A percentile compares a stretch with the other conserved stretches of the same genome.
These are phyloP conservation scores for Gnomoniopsis sp. DNA, from an alignment of 2,329 filamentous ascomycete species.

Conservation along the genomic window DNA sequence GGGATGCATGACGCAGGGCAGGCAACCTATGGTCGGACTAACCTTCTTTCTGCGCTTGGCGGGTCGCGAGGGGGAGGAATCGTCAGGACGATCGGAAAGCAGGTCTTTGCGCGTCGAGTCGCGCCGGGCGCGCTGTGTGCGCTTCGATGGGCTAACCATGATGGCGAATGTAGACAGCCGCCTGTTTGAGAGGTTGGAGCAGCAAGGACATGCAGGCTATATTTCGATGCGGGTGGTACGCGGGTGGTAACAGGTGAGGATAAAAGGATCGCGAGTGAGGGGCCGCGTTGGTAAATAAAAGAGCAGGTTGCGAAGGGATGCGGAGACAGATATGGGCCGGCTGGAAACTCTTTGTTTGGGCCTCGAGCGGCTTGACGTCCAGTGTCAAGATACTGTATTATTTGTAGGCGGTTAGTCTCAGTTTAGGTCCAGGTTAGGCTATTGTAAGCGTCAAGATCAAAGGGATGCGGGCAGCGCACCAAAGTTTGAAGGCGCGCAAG, in stretches of 20 bases:
- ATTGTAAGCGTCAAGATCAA: background rate
- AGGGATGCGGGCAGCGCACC: background rate
- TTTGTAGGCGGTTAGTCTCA: background rate
- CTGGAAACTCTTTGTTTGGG: background rate
- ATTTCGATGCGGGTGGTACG: background rate
- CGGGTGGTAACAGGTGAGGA: background rate
- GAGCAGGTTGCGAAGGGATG: constrained; percentile 11
- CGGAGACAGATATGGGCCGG: background rate
- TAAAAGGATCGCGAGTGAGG: too few species aligned
- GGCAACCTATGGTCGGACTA: constrained; percentile 21
- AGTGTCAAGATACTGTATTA: background rate
- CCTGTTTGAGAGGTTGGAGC: background rate
- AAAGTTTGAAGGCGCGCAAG: background rate
- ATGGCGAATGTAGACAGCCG: constrained; percentile 11
- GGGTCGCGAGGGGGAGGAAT: constrained; percentile 59
- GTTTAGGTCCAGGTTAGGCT: background rate
- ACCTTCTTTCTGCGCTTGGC: constrained; percentile 64
- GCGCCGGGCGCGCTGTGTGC: constrained; percentile 29
- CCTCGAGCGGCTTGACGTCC: background rate
- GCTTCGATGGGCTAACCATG: constrained; percentile 30
- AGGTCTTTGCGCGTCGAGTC: constrained; percentile 30
- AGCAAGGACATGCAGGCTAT: constrained; percentile 15
- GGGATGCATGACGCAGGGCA: background rate
- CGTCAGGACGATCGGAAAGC: constrained; percentile 31
- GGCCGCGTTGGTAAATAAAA: too few species aligned